Percentiles rank a stretch among this genome's conserved stretches.
These are phyloP conservation scores for Sugiyamaella paludigena DNA, from an alignment of 1,139 yeast species.

Conservation along the genomic window DNA sequence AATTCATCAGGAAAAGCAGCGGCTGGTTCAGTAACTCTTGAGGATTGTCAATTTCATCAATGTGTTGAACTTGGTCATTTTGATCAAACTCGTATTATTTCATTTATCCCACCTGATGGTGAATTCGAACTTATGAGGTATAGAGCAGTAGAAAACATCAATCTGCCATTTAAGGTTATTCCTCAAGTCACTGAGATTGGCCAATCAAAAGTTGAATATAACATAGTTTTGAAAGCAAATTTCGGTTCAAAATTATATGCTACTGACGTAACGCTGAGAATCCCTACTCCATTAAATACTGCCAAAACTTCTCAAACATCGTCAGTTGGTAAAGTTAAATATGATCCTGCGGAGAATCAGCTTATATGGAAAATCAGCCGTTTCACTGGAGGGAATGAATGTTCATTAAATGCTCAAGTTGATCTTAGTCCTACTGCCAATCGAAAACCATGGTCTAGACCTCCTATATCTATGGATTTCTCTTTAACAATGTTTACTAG, in stretches of 20 bases:
- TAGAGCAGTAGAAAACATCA: conserved; percentile 55
- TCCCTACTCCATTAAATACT: conserved; percentile 71
- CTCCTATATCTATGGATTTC: conserved; percentile 75
- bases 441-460: conserved; percentile 57
- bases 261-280: conserved; percentile 57
- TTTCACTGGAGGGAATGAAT: conserved; percentile 65
- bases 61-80: conserved; percentile 73
- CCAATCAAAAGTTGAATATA: conserved; percentile 50
- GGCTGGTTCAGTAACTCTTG: conserved; percentile 55
- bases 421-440: conserved; percentile 41
- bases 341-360: conserved; percentile 61
- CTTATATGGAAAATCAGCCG: conserved; percentile 71
- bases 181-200: conserved; percentile 60
- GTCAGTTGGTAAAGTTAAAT: conserved; percentile 67
- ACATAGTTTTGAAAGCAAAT: conserved; percentile 59
- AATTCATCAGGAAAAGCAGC: conserved; percentile 35
- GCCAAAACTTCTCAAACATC: conserved; percentile 43
- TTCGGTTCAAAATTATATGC: conserved; percentile 64
- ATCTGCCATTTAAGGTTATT: conserved; percentile 69
- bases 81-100: conserved; percentile 63
- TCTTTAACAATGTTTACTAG: conserved; percentile 72
- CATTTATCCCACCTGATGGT: conserved; percentile 90
- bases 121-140: conserved; percentile 85
- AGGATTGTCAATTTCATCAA: conserved; percentile 86
- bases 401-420: conserved; percentile 52